phyloP scores from a whole-genome alignment of 192 early-diverging fungal species.

The Coemansia sp. region DNA sequence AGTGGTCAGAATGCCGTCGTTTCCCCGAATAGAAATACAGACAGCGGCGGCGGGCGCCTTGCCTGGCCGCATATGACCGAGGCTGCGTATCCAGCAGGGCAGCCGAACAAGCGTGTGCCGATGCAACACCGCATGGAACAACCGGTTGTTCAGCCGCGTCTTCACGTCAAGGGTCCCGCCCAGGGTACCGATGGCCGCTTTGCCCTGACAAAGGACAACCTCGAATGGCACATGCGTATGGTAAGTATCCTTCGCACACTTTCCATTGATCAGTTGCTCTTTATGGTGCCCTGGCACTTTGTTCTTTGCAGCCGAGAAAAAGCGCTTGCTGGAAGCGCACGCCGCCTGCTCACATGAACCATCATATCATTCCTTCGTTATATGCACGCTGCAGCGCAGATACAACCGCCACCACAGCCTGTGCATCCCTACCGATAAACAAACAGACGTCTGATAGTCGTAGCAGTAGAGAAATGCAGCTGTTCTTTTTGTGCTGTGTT shows the following conservation, averaged over 20 bases:
- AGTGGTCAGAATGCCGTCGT: neutral
- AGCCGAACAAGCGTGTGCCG: conserved; percentile 33
- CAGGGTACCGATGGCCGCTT: conserved; percentile 40
- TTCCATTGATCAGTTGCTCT: neutral
- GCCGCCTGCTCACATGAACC: neutral
- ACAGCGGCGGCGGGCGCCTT: conserved; percentile 5
- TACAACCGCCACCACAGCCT: neutral
- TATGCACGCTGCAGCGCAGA: neutral
- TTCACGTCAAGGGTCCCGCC: conserved; percentile 41
- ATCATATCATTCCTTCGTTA: neutral
- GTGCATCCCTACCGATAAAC: neutral
- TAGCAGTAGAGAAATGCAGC: neutral
- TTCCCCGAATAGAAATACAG: conserved; percentile 3
- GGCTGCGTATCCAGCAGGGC: conserved; percentile 4
- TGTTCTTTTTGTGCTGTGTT: neutral
- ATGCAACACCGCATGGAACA: conserved; percentile 43
- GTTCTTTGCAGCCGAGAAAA: neutral
- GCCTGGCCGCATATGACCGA: conserved; percentile 9
- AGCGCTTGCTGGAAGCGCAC: neutral
- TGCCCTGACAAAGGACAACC: conserved; percentile 39
- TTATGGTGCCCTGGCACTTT: neutral
- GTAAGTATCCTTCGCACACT: conserved; percentile 21
- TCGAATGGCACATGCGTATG: conserved; percentile 55
- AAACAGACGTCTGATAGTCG: neutral
- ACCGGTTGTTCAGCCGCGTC: conserved; percentile 39